Conservation (phyloP, 345 rosid genomes). For the Hirschfeldia incana region DNA sequence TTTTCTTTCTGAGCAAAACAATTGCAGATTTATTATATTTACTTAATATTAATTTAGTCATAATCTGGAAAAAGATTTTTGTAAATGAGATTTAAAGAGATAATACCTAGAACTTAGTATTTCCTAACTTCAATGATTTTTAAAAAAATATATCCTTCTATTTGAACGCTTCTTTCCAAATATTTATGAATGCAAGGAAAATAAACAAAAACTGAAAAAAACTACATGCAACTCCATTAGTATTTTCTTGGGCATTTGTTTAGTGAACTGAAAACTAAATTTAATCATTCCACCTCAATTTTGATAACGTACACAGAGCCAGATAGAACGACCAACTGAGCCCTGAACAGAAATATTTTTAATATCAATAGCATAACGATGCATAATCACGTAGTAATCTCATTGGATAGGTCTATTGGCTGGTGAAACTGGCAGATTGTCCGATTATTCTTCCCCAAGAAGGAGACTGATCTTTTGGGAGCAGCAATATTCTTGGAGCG, state of each 20-base stretch:
- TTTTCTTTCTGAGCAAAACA: neutral
- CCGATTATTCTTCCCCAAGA: slow-evolving; percentile 88
- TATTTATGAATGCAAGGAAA: neutral
- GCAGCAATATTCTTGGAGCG: slow-evolving; percentile 62
- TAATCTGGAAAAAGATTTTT: neutral
- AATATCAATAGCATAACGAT: neutral
- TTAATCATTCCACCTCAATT: neutral
- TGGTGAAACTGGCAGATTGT: slow-evolving; percentile 51
- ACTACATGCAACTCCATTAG: neutral
- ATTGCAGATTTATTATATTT: neutral
- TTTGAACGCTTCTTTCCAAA: neutral
- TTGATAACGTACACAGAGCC: neutral
- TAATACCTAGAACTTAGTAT: no score
- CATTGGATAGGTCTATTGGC: neutral
- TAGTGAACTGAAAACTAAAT: neutral
- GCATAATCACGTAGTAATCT: neutral
- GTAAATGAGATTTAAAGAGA: neutral
- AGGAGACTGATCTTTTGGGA: slow-evolving; percentile 87
- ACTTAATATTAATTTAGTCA: neutral
- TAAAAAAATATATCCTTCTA: no score
- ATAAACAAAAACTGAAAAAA: neutral
- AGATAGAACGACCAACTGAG: neutral
- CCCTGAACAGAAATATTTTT: neutral
- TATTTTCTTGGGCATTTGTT: neutral
- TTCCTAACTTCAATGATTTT: no score